Conservation (phyloP, 2,329 filamentous ascomycete species). For the Teratosphaeria nubilosa region DNA sequence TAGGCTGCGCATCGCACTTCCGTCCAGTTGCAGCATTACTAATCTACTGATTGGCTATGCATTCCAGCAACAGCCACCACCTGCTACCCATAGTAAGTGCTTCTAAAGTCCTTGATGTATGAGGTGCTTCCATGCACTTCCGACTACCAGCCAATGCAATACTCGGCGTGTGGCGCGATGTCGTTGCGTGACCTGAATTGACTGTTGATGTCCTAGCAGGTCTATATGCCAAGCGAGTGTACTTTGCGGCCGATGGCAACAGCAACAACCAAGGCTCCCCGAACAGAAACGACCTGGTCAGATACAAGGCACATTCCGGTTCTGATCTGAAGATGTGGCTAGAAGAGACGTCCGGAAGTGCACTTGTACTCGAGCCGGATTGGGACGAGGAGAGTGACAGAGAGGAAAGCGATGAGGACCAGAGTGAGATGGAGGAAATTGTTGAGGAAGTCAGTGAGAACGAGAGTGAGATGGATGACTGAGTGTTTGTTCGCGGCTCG, state of each 20-base stretch:
- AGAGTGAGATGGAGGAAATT: not conserved
- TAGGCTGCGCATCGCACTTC: not conserved
- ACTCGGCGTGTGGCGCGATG: too few relatives aligned
- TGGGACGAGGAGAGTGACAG: not conserved
- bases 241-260: conserved; percentile 1
- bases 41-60: not conserved
- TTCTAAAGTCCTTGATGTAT: not conserved
- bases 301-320: not conserved
- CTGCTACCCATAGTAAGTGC: not conserved
- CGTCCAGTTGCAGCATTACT: not conserved
- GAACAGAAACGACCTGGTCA: not conserved
- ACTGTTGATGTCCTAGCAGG: not conserved
- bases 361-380: not conserved
- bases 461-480: not conserved
- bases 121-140: not conserved
- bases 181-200: not conserved
- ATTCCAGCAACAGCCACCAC: not conserved
- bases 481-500: too few relatives aligned
- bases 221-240: not conserved
- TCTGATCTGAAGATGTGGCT: conserved; percentile 2
- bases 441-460: not conserved
- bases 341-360: not conserved
- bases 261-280: not conserved
- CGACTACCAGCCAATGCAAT: not conserved
- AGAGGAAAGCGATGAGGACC: not conserved